Conservation (phyloP, 306 rosid genomes). For the Acacia crassicarpa region DNA sequence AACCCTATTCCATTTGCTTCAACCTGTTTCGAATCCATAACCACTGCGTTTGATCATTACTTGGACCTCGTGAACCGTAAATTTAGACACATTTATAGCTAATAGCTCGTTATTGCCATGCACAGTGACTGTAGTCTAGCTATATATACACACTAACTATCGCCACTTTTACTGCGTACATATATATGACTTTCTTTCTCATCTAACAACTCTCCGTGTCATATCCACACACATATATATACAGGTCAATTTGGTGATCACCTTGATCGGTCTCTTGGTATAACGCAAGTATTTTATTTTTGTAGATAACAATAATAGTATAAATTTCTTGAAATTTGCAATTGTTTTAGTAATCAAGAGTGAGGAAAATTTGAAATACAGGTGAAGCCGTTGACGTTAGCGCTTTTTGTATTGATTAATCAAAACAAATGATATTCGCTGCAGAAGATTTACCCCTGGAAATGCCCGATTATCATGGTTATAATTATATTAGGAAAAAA, state of each 20-base stretch:
- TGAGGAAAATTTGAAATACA: conserved; percentile 25
- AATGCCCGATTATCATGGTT: background rate
- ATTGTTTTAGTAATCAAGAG: background rate
- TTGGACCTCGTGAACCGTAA: background rate
- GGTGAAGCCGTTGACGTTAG: conserved; percentile 42
- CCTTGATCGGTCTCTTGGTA: background rate
- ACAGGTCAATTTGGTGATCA: background rate
- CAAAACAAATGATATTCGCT: background rate
- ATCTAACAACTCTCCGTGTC: background rate
- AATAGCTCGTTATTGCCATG: background rate
- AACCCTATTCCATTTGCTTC: conserved; percentile 26
- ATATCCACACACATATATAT: background rate
- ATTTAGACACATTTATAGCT: background rate
- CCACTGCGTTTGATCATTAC: background rate
- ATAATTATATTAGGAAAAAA: background rate
- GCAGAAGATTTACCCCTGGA: background rate
- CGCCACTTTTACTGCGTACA: background rate
- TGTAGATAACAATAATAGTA: background rate
- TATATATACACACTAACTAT: background rate
- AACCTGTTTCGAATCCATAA: conserved; percentile 18
- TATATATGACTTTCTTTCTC: background rate
- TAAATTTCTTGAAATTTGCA: background rate
- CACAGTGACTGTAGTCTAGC: background rate
- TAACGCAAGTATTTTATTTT: background rate
- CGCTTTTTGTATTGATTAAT: background rate